phyloP scores from a whole-genome alignment of 495 filamentous ascomycete species.

The Cercophora sp. region DNA sequence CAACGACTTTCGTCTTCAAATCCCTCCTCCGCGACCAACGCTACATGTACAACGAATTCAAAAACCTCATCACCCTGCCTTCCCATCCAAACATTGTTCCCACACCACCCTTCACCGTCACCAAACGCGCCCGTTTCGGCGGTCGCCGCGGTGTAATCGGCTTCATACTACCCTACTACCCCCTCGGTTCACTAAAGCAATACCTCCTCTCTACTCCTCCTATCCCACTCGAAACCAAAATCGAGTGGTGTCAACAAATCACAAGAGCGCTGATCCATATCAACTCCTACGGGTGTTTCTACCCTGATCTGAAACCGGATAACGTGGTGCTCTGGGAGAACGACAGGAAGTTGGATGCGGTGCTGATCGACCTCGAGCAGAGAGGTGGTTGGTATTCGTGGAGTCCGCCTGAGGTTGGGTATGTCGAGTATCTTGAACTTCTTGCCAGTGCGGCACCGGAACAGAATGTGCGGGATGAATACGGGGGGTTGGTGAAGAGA shows the following conservation, averaged over 20 bases:
- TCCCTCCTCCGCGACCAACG: slow-evolving; percentile 28
- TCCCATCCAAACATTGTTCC: slow-evolving; percentile 29
- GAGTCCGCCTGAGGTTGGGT: slow-evolving; percentile 31
- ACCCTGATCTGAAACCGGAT: slow-evolving; percentile 37
- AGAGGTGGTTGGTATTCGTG: slow-evolving; percentile 29
- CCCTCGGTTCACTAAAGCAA: slow-evolving; percentile 26
- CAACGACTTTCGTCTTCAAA: slow-evolving; percentile 42
- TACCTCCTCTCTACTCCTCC: slow-evolving; percentile 11
- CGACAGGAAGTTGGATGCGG: slow-evolving; percentile 11
- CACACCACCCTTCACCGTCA: slow-evolving; percentile 28
- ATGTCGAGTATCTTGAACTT: slow-evolving; percentile 28
- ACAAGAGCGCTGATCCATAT: slow-evolving; percentile 31
- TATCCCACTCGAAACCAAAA: slow-evolving; percentile 12
- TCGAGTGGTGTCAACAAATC: slow-evolving; percentile 30
- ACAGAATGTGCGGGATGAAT: slow-evolving; percentile 3
- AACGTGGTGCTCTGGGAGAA: slow-evolving; percentile 25
- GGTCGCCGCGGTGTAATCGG: slow-evolving; percentile 30
- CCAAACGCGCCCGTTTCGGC: slow-evolving; percentile 30
- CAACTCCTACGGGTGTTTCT: slow-evolving; percentile 25
- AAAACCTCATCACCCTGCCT: slow-evolving; percentile 25
- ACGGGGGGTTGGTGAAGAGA: background rate
- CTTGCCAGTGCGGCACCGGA: slow-evolving; percentile 10
- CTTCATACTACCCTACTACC: slow-evolving; percentile 30
- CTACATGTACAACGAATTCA: slow-evolving; percentile 40
- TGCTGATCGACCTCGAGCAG: slow-evolving; percentile 36